Evolutionary conservation across 768 basidiomycete genomes (phyloP), one percentile per base, ranked within the genome.

Genomic region (Podaxis sp.): DNA sequence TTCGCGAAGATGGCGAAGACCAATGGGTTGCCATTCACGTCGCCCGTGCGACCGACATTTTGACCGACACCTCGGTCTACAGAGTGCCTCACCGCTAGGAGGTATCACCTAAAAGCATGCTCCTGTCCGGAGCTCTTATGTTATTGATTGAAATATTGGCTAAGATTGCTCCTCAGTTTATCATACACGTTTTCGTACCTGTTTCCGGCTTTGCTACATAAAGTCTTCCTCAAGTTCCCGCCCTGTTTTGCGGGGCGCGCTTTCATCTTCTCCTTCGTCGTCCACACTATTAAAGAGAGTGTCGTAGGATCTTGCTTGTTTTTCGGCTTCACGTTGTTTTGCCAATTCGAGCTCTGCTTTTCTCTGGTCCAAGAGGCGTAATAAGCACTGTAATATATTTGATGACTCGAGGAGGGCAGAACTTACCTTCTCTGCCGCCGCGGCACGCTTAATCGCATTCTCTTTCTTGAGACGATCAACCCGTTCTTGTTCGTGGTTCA

Each of bases 401-500:
- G 51, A 40, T 19, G 36, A 54, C 44, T 5, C 17, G 13, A 38
- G 59, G 42, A 30, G 0, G 26, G 26, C n/a, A 24, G 33, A 24
- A 54, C 68, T 19, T 48, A 93, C 96, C 82, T 86, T 86, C 64
- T 90, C 89, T 0, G 79, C 81, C 2, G 89, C 91, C 0, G 79
- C 82, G 1, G 79, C 81, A 57, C 89, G 81, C 55, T 88, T 86
- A 28, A 76, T 75, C 1, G 87, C 84, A 49, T 84, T 87, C 71
- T 95, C 94, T 59, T 78, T 77, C 72, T 94, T 95, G 68, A 94
- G 73, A 17, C 96, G 83, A 33, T 94, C 95, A 28, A 93, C 77
- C 24, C 83, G 82, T 67, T 96, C 96, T 67, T 89, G 86, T 70
- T 99, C 96, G 69, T 98, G 96, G 68, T 99, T 93, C 24, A 97